phyloP scores from a whole-genome alignment of 1,139 yeast species.

The Geotrichum aggregatum region DNA sequence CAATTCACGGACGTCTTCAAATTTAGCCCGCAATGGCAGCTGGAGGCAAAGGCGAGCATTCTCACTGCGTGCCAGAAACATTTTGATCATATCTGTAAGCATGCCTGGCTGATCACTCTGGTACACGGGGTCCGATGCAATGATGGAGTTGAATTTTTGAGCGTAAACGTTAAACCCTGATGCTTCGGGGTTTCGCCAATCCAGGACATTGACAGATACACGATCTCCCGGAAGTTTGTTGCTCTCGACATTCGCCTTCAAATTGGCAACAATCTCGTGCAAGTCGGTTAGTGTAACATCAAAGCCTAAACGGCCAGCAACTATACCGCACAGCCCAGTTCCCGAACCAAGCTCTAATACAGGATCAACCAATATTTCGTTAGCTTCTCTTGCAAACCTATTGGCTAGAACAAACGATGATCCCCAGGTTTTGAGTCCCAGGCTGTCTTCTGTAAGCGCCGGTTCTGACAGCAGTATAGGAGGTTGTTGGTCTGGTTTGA shows the following conservation, averaged over 20 bases:
- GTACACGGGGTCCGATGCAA: constrained; percentile 85
- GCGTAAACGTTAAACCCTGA: constrained; percentile 35
- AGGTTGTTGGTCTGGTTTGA: constrained; percentile 19
- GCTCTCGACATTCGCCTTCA: constrained; percentile 51
- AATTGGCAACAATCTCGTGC: constrained; percentile 67
- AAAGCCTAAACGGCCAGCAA: constrained; percentile 49
- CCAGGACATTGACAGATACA: constrained; percentile 51
- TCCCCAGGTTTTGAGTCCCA: constrained; percentile 96
- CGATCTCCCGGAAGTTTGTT: constrained; percentile 42
- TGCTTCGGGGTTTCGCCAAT: constrained; percentile 63
- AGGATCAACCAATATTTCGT: constrained; percentile 35
- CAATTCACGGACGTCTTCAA: constrained; percentile 56
- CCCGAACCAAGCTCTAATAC: constrained; percentile 88
- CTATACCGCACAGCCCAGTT: constrained; percentile 83
- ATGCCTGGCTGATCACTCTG: constrained; percentile 74
- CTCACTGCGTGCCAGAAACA: constrained; percentile 36
- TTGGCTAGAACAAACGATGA: constrained; percentile 70
- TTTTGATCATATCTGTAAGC: constrained; percentile 56
- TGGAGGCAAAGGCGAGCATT: constrained; percentile 54
- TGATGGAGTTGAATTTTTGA: constrained; percentile 51
- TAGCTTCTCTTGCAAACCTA: constrained; percentile 41
- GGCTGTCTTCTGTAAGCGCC: constrained; percentile 74
- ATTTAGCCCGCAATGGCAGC: constrained; percentile 67
- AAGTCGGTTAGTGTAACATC: constrained; percentile 67
- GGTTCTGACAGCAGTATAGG: constrained; percentile 66